phyloP scores from a whole-genome alignment of 2,329 filamentous ascomycete species.

The Exophiala xenobiotica region DNA sequence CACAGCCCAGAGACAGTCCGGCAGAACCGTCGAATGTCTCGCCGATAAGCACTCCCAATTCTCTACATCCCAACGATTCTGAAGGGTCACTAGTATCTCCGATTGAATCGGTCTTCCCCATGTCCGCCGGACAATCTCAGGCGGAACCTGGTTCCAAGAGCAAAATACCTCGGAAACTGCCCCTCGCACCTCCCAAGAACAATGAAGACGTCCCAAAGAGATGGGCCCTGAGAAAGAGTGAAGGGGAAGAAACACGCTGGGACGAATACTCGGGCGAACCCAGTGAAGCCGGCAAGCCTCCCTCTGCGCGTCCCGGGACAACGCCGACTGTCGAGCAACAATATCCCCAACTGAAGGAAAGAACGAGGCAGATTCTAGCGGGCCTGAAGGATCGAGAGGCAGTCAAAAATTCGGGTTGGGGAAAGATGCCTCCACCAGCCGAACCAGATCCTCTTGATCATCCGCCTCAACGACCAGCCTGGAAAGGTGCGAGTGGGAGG shows the following conservation, averaged over 20 bases:
- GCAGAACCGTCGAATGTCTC: slow-evolving; percentile 23
- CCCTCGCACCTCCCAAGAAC: slow-evolving; percentile 26
- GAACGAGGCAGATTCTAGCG: slow-evolving; percentile 37
- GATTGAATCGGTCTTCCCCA: slow-evolving; percentile 34
- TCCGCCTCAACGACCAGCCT: slow-evolving; percentile 54
- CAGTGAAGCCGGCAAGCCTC: slow-evolving; percentile 51
- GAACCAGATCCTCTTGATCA: slow-evolving; percentile 44
- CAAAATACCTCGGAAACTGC: slow-evolving; percentile 29
- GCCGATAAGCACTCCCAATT: slow-evolving; percentile 31
- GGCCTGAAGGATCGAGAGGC: slow-evolving; percentile 35
- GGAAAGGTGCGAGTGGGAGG: slow-evolving; percentile 72
- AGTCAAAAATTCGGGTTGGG: slow-evolving; percentile 34
- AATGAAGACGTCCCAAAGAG: slow-evolving; percentile 25
- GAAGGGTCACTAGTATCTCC: slow-evolving; percentile 29
- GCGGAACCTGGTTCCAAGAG: slow-evolving; percentile 20
- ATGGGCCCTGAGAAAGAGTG: slow-evolving; percentile 28
- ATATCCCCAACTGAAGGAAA: slow-evolving; percentile 37
- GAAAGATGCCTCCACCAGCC: slow-evolving; percentile 36
- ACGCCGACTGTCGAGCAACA: slow-evolving; percentile 33
- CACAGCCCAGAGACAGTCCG: slow-evolving; percentile 13
- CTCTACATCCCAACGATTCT: slow-evolving; percentile 22
- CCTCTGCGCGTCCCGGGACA: slow-evolving; percentile 30
- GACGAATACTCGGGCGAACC: slow-evolving; percentile 67
- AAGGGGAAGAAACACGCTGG: slow-evolving; percentile 52
- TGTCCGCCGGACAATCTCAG: slow-evolving; percentile 27